Evolutionary conservation across 2,329 filamentous ascomycete genomes (phyloP).

Genomic region (Ambrosiella cleistominuta): DNA sequence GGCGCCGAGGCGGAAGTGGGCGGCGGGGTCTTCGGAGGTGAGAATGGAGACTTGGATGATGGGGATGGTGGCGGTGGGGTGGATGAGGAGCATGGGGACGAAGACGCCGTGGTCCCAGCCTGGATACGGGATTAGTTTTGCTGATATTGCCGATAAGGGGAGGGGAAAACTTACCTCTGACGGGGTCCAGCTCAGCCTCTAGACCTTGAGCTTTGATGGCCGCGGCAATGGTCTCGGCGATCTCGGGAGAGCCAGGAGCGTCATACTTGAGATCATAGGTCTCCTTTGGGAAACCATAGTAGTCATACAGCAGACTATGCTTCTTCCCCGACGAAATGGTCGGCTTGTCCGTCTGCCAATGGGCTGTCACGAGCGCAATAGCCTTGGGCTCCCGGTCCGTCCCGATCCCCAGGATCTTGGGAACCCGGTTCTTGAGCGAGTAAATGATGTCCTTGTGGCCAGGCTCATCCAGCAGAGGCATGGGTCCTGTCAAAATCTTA

Average conservation of each 20-base stretch:
- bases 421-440: slow-evolving; percentile 35
- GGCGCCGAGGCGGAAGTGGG: slow-evolving; percentile 34
- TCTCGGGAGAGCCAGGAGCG: slow-evolving; percentile 34
- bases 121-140: background rate
- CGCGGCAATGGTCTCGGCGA: slow-evolving; percentile 32
- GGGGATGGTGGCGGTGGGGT: slow-evolving; percentile 33
- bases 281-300: slow-evolving; percentile 39
- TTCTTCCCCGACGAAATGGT: slow-evolving; percentile 31
- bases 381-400: slow-evolving; percentile 31
- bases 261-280: slow-evolving; percentile 38
- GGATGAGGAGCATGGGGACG: slow-evolving; percentile 36
- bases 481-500: slow-evolving; percentile 25
- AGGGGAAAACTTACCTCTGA: slow-evolving; percentile 16
- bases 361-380: slow-evolving; percentile 40
- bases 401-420: slow-evolving; percentile 35
- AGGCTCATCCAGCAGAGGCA: slow-evolving; percentile 40
- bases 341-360: slow-evolving; percentile 34
- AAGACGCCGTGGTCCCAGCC: slow-evolving; percentile 46
- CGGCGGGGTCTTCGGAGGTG: slow-evolving; percentile 28
- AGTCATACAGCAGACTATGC: slow-evolving; percentile 38
- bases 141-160: no score
- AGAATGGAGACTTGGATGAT: slow-evolving; percentile 42
- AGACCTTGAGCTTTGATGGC: slow-evolving; percentile 31
- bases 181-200: slow-evolving; percentile 21
- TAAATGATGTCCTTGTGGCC: slow-evolving; percentile 30